Evolutionary conservation across 1,139 yeast species (phyloP).

Genomic region (Suhomyces panamericanus): DNA sequence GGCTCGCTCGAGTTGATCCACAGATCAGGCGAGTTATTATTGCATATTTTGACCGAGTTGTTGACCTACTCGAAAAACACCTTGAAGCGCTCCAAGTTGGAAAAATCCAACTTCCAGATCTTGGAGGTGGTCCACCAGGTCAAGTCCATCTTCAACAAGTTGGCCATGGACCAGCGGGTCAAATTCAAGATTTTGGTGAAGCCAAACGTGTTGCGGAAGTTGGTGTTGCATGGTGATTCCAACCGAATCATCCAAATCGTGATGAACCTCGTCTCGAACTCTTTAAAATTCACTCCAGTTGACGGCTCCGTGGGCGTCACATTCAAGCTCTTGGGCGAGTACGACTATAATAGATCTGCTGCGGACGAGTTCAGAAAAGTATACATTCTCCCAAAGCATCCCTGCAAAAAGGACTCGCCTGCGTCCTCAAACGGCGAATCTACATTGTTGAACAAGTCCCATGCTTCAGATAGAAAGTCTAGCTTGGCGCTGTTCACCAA

Average conservation of each 20-base stretch:
- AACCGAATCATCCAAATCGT: slow-evolving; percentile 84
- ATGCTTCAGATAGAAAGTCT: slow-evolving; percentile 1
- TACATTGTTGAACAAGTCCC: slow-evolving; percentile 6
- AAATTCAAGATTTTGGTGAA: slow-evolving; percentile 54
- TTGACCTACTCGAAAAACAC: slow-evolving; percentile 89
- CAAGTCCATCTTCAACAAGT: slow-evolving; percentile 81
- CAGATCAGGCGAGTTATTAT: slow-evolving; percentile 80
- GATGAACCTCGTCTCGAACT: slow-evolving; percentile 84
- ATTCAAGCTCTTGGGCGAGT: slow-evolving; percentile 67
- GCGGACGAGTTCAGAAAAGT: slow-evolving; percentile 33
- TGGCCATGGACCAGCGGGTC: slow-evolving; percentile 78
- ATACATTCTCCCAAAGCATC: slow-evolving; percentile 19
- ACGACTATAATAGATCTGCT: slow-evolving; percentile 51
- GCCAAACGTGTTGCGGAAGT: slow-evolving; percentile 61
- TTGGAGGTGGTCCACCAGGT: slow-evolving; percentile 81
- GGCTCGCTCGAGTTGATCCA: slow-evolving; percentile 72
- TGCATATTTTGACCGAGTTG: slow-evolving; percentile 85
- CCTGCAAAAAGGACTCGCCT: slow-evolving; percentile 7
- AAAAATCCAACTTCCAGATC: slow-evolving; percentile 73
- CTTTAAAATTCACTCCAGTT: slow-evolving; percentile 84
- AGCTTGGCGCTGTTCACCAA: background rate
- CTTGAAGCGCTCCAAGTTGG: slow-evolving; percentile 80
- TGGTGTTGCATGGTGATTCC: slow-evolving; percentile 79
- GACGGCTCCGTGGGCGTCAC: slow-evolving; percentile 77
- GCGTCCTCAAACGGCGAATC: slow-evolving; percentile 8